phyloP scores from a whole-genome alignment of 257 asterid genomes.

The Solanum commersonii region DNA sequence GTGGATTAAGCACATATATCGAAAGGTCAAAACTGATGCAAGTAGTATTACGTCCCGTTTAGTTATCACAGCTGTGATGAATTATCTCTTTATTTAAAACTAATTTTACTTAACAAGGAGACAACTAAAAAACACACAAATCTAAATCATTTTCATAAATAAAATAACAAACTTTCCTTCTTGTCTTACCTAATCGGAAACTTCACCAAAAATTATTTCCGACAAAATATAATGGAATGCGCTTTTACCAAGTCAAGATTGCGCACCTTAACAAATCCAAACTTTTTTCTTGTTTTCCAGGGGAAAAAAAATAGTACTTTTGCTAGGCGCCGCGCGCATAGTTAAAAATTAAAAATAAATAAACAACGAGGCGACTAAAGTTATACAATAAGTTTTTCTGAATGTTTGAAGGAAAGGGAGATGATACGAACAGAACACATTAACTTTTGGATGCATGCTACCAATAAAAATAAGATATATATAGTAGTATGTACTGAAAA shows the following conservation, averaged over 20 bases:
- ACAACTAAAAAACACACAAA: neutral
- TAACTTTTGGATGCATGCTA: neutral
- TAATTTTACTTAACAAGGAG: neutral
- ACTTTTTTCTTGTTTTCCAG: neutral
- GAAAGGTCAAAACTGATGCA: neutral
- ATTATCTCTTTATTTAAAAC: neutral
- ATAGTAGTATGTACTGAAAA: neutral
- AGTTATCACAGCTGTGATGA: neutral
- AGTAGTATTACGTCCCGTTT: neutral
- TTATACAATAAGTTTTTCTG: neutral
- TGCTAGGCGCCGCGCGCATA: constrained; percentile 1
- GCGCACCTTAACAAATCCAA: neutral
- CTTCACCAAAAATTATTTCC: neutral
- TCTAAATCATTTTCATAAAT: neutral
- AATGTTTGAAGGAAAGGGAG: neutral
- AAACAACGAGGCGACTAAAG: neutral
- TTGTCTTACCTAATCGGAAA: neutral
- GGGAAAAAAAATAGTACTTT: neutral
- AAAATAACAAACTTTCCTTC: neutral
- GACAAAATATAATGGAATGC: neutral
- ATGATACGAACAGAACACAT: no score
- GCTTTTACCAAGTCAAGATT: neutral
- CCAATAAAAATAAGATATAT: neutral
- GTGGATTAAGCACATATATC: neutral
- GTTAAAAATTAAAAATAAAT: neutral